phyloP scores from a whole-genome alignment of 2,329 filamentous ascomycete genomes.

The Peltaster fructicola region DNA sequence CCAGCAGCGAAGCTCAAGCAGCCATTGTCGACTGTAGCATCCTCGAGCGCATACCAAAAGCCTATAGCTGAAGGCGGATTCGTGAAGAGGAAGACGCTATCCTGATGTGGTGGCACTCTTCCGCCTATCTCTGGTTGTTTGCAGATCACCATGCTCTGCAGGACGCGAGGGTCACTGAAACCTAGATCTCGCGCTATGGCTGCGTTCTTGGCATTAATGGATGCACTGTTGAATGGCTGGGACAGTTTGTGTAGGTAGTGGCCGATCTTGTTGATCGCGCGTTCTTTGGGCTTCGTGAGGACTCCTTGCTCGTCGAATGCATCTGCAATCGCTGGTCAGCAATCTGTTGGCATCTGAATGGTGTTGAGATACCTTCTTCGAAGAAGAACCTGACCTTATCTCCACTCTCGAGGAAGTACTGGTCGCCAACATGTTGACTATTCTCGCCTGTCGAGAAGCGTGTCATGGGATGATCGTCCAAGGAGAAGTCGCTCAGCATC shows the following conservation, averaged over 20 bases:
- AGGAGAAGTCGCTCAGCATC: slow-evolving; percentile 57
- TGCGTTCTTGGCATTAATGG: slow-evolving; percentile 36
- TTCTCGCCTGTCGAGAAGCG: slow-evolving; percentile 72
- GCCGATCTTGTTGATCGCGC: slow-evolving; percentile 58
- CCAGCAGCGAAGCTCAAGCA: slow-evolving; percentile 76
- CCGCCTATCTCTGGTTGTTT: slow-evolving; percentile 95
- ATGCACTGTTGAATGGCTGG: slow-evolving; percentile 30
- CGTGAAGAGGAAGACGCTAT: slow-evolving; percentile 84
- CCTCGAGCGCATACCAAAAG: slow-evolving; percentile 95
- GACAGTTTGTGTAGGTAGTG: slow-evolving; percentile 32
- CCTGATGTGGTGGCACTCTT: slow-evolving; percentile 78
- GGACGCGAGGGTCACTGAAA: slow-evolving; percentile 55
- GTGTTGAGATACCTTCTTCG: slow-evolving; percentile 43
- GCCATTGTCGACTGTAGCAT: slow-evolving; percentile 71
- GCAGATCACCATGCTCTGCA: slow-evolving; percentile 97
- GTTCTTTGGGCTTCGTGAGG: slow-evolving; percentile 61
- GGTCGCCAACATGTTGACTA: slow-evolving; percentile 72
- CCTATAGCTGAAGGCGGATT: slow-evolving; percentile 76
- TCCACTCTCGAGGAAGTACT: slow-evolving; percentile 79
- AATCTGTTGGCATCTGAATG: not conserved
- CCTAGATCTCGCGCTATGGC: slow-evolving; percentile 54
- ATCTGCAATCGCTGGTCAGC: slow-evolving; percentile 30
- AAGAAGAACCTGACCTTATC: slow-evolving; percentile 96
- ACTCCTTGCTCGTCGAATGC: slow-evolving; percentile 51
- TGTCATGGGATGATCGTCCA: slow-evolving; percentile 80